phyloP scores from a whole-genome alignment of 495 filamentous ascomycete species.

The Evansstolkia leycettana region DNA sequence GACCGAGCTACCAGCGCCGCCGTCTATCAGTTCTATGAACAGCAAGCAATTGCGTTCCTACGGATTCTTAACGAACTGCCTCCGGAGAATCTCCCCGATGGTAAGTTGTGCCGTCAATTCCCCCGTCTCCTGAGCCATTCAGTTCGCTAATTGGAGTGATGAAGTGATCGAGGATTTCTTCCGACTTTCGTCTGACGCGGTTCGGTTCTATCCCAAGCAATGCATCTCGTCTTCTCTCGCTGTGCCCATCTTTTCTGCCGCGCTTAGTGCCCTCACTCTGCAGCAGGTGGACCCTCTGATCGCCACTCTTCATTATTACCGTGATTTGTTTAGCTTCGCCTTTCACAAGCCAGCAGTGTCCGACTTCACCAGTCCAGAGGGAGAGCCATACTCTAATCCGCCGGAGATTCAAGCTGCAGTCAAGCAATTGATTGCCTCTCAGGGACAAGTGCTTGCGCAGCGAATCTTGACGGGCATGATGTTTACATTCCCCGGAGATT shows the following conservation, averaged over 20 bases:
- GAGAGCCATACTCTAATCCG: conserved; percentile 36
- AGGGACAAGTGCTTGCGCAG: conserved; percentile 72
- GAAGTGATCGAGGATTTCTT: conserved; percentile 97
- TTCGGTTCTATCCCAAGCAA: conserved; percentile 81
- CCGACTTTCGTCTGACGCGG: conserved; percentile 76
- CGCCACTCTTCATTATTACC: conserved; percentile 84
- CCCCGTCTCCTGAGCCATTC: neutral
- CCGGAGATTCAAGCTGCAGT: conserved; percentile 58
- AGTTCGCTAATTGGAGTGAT: conserved; percentile 4
- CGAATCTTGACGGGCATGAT: conserved; percentile 93
- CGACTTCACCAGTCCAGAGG: conserved; percentile 38
- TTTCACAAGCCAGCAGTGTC: conserved; percentile 65
- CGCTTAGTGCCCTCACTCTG: conserved; percentile 69
- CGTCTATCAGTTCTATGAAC: conserved; percentile 90
- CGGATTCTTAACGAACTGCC: conserved; percentile 76
- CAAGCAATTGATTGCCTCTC: conserved; percentile 51
- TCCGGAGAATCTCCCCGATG: conserved; percentile 80
- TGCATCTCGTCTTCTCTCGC: conserved; percentile 68
- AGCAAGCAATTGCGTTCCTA: conserved; percentile 78
- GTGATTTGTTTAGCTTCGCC: conserved; percentile 85
- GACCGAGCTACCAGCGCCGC: conserved; percentile 69
- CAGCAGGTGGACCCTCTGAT: conserved; percentile 85
- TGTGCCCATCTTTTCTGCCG: conserved; percentile 72
- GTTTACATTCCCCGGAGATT: conserved; percentile 92
- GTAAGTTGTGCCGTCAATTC: conserved; percentile 24